Evolutionary conservation across 345 rosid species (phyloP), one percentile per base, ranked within the genome.

Genomic region (Acer campestre): DNA sequence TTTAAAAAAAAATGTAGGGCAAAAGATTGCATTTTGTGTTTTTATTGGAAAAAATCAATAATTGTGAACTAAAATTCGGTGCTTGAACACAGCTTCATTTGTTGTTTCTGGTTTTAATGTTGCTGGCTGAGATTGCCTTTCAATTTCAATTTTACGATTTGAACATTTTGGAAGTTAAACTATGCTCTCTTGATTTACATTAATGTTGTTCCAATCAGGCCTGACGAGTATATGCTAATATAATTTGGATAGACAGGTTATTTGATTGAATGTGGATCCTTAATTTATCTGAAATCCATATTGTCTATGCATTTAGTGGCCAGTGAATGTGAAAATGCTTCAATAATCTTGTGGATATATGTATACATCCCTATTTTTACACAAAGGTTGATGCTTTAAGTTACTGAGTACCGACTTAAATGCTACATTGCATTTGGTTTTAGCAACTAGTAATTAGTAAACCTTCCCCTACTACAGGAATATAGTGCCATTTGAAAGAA

Each of bases 11-110:
- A 31, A 35, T 3, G 0, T 63, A 63, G 56, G 38, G 31, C 27
- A 62, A 74, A 2, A 6, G 44, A 12, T 63, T 12, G 4, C 3
- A 70, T 29, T 14, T 73, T 70, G 67, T 70, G 80, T 73, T 80
- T 62, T 59, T 25, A 16, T 59, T 70, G 68, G 51, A 66, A 1
- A 1, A 46, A 62, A 22, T 31, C 31, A 75, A 75, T 80, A 61
- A 65, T 71, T 18, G 6, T 59, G 59, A 61, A 23, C 53, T 68
- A n/a, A 49, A 71, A 25, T 70, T 63, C 68, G 66, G 20, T 61
- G 74, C 65, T 63, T 23, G 53, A 61, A 31, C 22, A 22, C 35
- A 10, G n/a, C 16, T 56, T 81, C 68, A 62, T 31, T 9, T 63
- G 20, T 69, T 69, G 38, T 17, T 55, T 11, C 59, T 59, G 8